Percentiles rank a stretch among this genome's conserved stretches.
Conservation (phyloP, 306 rosid genomes). For the Glycyrrhiza uralensis region DNA sequence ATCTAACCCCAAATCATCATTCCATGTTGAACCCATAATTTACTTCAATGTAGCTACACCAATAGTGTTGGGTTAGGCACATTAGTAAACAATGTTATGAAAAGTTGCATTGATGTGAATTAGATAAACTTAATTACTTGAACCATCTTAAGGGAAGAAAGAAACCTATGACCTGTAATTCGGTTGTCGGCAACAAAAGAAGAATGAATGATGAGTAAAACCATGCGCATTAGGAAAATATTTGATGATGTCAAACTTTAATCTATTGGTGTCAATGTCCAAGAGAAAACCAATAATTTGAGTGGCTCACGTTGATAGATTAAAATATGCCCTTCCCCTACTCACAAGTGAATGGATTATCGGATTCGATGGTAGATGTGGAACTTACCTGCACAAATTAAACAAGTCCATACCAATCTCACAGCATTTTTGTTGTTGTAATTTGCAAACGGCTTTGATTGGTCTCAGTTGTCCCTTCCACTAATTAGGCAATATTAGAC, state of each 20-base stretch:
- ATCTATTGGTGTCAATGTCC: neutral
- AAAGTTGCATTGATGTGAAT: neutral
- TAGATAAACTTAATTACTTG: neutral
- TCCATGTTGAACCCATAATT: slow-evolving; percentile 1
- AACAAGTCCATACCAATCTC: neutral
- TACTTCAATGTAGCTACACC: slow-evolving; percentile 17
- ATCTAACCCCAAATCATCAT: neutral
- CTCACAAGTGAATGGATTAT: neutral
- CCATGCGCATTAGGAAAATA: slow-evolving; percentile 29
- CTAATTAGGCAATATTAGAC: too few relatives aligned
- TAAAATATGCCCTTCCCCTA: neutral
- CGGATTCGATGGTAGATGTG: neutral
- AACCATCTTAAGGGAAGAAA: neutral
- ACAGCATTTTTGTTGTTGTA: too few relatives aligned
- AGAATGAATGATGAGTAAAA: slow-evolving; percentile 28
- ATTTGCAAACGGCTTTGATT: too few relatives aligned
- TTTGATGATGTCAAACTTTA: slow-evolving; percentile 3
- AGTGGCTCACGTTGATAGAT: neutral
- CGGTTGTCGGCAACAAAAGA: slow-evolving; percentile 1
- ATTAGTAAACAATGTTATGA: neutral
- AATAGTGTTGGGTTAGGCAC: slow-evolving; percentile 20
- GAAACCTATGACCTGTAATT: neutral
- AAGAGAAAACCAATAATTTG: neutral
- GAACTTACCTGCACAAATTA: neutral
- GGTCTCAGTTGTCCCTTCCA: too few relatives aligned